These are phyloP conservation scores for Trichomonas gallinae DNA, from an alignment of 208 protist genomes.

Conservation along the genomic window DNA sequence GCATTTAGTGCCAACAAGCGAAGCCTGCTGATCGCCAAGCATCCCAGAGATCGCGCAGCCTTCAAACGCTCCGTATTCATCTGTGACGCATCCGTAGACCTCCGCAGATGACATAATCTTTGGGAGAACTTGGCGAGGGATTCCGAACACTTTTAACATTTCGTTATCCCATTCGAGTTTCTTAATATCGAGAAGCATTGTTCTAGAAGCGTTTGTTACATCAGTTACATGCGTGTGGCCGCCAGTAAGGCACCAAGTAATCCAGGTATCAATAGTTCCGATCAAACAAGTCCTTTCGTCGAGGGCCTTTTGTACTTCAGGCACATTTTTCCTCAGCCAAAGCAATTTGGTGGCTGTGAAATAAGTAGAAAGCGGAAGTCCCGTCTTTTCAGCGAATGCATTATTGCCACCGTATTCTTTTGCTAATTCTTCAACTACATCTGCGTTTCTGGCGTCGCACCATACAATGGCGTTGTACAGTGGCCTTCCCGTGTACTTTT, in stretches of 20 bases:
- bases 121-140: slow-evolving; percentile 67
- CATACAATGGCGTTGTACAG: slow-evolving; percentile 75
- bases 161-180: slow-evolving; percentile 72
- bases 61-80: slow-evolving; percentile 11
- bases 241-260: slow-evolving; percentile 75
- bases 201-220: slow-evolving; percentile 77
- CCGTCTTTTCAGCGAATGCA: slow-evolving; percentile 45
- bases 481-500: slow-evolving; percentile 68
- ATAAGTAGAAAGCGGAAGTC: slow-evolving; percentile 80
- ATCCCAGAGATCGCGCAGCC: slow-evolving; percentile 57
- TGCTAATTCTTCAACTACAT: slow-evolving; percentile 26
- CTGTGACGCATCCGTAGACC: not conserved
- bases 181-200: slow-evolving; percentile 74
- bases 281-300: slow-evolving; percentile 58
- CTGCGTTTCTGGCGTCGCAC: slow-evolving; percentile 40
- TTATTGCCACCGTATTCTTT: slow-evolving; percentile 25
- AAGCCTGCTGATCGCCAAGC: slow-evolving; percentile 88
- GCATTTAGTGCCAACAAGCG: slow-evolving; percentile 57
- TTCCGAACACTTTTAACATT: slow-evolving; percentile 52
- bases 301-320: slow-evolving; percentile 42
- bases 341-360: slow-evolving; percentile 82
- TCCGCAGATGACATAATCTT: slow-evolving; percentile 52
- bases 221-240: slow-evolving; percentile 67
- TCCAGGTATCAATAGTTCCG: slow-evolving; percentile 88
- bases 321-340: slow-evolving; percentile 84